Percentiles rank a stretch among this genome's conserved stretches.
Conservation (phyloP, 257 asterid species). For the Jaltomata sinuosa region DNA sequence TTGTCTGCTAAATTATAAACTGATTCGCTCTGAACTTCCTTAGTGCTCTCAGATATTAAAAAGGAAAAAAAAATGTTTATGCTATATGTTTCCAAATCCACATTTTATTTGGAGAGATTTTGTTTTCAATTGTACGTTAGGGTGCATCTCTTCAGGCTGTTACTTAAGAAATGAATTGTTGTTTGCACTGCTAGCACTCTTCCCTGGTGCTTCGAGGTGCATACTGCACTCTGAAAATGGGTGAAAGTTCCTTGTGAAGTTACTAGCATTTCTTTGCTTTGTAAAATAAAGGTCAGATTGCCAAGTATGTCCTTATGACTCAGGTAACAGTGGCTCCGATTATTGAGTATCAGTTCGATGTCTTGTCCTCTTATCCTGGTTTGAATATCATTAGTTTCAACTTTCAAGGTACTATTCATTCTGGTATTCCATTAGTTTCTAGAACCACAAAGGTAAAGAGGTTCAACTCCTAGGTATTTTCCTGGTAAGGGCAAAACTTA, state of each 20-base stretch:
- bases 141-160: neutral
- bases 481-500: constrained; percentile 36
- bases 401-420: constrained; percentile 14
- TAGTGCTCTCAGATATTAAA: neutral
- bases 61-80: neutral
- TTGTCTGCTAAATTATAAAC: neutral
- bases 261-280: neutral
- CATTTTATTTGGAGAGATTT: neutral
- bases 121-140: neutral
- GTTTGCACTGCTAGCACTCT: neutral
- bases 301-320: neutral
- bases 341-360: neutral
- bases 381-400: constrained; percentile 23
- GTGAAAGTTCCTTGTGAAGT: neutral
- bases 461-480: constrained; percentile 34
- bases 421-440: constrained; percentile 40
- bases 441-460: constrained; percentile 29
- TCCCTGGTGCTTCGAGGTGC: neutral
- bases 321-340: constrained; percentile 4
- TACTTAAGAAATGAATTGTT: neutral
- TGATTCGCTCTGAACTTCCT: neutral
- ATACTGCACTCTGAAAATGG: neutral
- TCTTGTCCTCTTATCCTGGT: constrained; percentile 11
- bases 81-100: neutral
- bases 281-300: neutral